Base-by-base conservation (phyloP, 495 filamentous ascomycete genomes). In the Lichenothelia convexa region DNA sequence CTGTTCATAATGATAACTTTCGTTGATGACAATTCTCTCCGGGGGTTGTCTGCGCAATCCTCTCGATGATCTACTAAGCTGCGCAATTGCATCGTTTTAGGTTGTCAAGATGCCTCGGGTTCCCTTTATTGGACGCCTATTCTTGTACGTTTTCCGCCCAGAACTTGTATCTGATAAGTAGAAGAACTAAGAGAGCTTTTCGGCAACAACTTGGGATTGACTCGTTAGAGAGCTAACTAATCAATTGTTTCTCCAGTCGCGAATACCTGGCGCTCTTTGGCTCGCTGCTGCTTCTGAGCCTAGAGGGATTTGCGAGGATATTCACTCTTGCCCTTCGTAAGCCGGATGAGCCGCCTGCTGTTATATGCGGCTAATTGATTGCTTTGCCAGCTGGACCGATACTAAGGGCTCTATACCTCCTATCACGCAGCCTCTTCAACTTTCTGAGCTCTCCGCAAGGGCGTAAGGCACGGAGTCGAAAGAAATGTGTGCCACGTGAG, bases 301-400 rank as follows among this genome's bases (percentile, higher is more conserved):
- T 92, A 26, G 89, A 95, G 55, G 72, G 68, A 19, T 47, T 91
- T 35, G 75, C 93, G 43, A 70, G 86, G 39, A 56, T 93, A n/a
- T 73, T 93, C 34, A 95, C 89, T 2, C 73, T 93, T 34, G 79
- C 80, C 35, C 68, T 97, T 26, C 89, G n/a, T n/a, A n/a, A n/a
- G n/a, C n/a, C n/a, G n/a, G n/a, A n/a, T 47, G 17, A 36, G 36
- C 15, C 27, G 5, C 13, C 18, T 18, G 45, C 50, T 57, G 29
- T 58, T 35, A 4, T 26, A 36, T 11, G 35, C 36, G 35, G 16
- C 51, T 22, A 16, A 11, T 5, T 22, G 87, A 80, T n/a, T n/a
- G n/a, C n/a, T n/a, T n/a, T n/a, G n/a, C n/a, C n/a, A n/a, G n/a
- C 85, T 24, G 60, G 72, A 23, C 73, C 83, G 9, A 62, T 94